Percentiles rank a stretch among this genome's conserved stretches.
Evolutionary conservation across 768 basidiomycete genomes (phyloP).

Genomic region (Tubosaeta sp.): DNA sequence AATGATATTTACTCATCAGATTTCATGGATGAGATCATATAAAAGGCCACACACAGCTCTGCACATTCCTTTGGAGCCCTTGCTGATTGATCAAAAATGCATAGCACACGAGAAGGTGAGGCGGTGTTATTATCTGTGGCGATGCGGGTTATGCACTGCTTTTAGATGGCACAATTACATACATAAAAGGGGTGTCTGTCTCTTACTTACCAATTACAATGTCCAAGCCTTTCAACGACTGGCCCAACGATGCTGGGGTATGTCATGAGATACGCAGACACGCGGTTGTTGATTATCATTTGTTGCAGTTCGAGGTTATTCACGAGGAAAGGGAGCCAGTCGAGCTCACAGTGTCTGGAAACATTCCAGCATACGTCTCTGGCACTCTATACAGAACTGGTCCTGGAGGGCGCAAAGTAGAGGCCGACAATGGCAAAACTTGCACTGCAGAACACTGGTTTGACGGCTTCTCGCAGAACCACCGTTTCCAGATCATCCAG

Average conservation of each 20-base stretch:
- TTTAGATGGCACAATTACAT: too few relatives aligned
- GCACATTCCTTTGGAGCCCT: too few relatives aligned
- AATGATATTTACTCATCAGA: too few relatives aligned
- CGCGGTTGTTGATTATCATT: not conserved
- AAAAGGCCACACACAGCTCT: too few relatives aligned
- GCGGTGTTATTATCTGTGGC: not conserved
- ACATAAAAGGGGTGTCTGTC: conserved; percentile 2
- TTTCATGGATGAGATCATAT: too few relatives aligned
- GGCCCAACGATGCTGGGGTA: conserved; percentile 30
- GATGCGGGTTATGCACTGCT: not conserved
- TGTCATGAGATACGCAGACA: not conserved
- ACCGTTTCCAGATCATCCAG: conserved; percentile 37
- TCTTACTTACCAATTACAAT: conserved; percentile 1
- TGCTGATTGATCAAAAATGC: too few relatives aligned
- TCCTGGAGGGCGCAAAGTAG: conserved; percentile 32
- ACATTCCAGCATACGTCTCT: conserved; percentile 33
- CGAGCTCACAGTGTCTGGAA: conserved; percentile 26
- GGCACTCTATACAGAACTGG: conserved; percentile 39
- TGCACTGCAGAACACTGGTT: conserved; percentile 37
- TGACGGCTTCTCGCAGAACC: conserved; percentile 38
- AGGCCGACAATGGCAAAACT: conserved; percentile 14
- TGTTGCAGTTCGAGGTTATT: conserved; percentile 23
- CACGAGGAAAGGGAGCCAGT: conserved; percentile 27
- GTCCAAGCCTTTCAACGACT: conserved; percentile 27
- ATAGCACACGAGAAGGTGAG: too few relatives aligned